Evolutionary conservation across 176 grass and related monocot species (phyloP).

Genomic region (Aegilops tauschii): DNA sequence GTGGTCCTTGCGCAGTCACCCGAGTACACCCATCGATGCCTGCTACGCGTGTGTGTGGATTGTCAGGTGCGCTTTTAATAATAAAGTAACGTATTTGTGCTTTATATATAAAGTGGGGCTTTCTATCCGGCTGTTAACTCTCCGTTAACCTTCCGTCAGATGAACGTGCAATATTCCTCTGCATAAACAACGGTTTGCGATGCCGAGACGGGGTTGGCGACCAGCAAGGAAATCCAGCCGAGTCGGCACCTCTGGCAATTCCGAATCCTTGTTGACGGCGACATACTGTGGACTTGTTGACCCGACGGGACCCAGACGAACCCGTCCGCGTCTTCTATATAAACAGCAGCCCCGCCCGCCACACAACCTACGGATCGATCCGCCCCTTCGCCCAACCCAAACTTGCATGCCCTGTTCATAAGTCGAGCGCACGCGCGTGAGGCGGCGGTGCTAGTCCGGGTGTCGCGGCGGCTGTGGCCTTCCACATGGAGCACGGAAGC

Average conservation of each 20-base stretch:
- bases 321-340: neutral
- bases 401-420: slow-evolving; percentile 16
- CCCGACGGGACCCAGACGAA: neutral
- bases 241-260: neutral
- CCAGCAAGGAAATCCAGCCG: neutral
- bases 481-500: slow-evolving; percentile 24
- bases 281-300: slow-evolving; percentile 2
- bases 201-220: neutral
- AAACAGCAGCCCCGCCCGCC: neutral
- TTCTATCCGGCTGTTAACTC: neutral
- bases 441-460: neutral
- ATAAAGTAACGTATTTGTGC: too few relatives aligned
- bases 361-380: neutral
- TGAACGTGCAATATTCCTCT: too few relatives aligned
- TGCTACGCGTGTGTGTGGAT: too few relatives aligned
- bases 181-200: neutral
- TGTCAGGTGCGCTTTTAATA: too few relatives aligned
- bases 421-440: slow-evolving; percentile 8
- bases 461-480: neutral
- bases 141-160: neutral
- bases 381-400: neutral
- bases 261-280: neutral
- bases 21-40: too few relatives aligned
- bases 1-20: too few relatives aligned
- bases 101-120: too few relatives aligned